Percentiles rank a stretch among this genome's conserved stretches.
phyloP scores from a whole-genome alignment of 352 stramenopile species.

The Thraustotheca clavata region DNA sequence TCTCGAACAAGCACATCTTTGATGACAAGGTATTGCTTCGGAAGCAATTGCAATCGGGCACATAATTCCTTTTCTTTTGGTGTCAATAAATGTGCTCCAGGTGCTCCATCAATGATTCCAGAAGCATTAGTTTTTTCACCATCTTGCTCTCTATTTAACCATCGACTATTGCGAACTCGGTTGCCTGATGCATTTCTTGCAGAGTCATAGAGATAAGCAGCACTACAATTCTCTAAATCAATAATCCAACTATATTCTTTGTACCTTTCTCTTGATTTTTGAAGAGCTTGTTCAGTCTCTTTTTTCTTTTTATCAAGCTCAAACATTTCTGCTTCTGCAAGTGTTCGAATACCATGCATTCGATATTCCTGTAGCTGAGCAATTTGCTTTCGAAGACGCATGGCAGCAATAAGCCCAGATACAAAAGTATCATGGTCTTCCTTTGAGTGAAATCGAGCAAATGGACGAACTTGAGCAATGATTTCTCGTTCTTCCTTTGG shows the following conservation, averaged over 20 bases:
- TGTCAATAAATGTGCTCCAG: constrained; percentile 82
- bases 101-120: constrained; percentile 50
- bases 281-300: constrained; percentile 84
- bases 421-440: constrained; percentile 93
- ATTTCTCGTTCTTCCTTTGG: constrained; percentile 95
- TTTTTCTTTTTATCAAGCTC: constrained; percentile 92
- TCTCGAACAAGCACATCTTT: constrained; percentile 92
- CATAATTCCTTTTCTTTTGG: constrained; percentile 88
- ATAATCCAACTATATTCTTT: constrained; percentile 19
- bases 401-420: constrained; percentile 81
- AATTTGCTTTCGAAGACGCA: constrained; percentile 94
- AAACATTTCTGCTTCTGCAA: constrained; percentile 92
- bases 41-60: constrained; percentile 83
- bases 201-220: constrained; percentile 81
- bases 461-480: constrained; percentile 89
- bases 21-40: constrained; percentile 92
- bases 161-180: constrained; percentile 59
- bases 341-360: constrained; percentile 88
- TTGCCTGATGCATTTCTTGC: constrained; percentile 39
- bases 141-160: constrained; percentile 48
- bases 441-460: constrained; percentile 91
- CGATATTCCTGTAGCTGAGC: constrained; percentile 94
- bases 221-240: constrained; percentile 19
- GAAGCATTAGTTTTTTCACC: constrained; percentile 25
- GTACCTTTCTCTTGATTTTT: constrained; percentile 75